phyloP scores from a whole-genome alignment of 1,284 basidiomycete species.

The Boletus hoseneyae region DNA sequence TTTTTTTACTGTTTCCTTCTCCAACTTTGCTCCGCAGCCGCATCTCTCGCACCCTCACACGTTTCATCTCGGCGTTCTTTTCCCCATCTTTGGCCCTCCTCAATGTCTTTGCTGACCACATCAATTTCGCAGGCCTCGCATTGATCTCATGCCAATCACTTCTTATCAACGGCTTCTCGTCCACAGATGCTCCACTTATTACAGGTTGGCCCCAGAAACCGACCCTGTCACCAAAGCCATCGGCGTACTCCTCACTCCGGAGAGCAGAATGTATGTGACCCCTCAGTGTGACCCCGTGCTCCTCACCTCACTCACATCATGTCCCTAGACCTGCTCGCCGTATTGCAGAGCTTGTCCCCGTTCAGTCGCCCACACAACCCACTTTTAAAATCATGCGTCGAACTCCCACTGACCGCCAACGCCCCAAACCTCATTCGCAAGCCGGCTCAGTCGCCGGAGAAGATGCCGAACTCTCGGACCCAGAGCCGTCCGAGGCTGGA shows the following conservation, averaged over 20 bases:
- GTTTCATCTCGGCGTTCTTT: not conserved
- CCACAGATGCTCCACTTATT: conserved; percentile 77
- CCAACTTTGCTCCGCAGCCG: not conserved
- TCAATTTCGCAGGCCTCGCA: conserved; percentile 44
- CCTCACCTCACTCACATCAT: conserved; percentile 11
- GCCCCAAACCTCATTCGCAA: conserved; percentile 55
- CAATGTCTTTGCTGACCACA: conserved; percentile 16
- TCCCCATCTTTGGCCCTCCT: conserved; percentile 7
- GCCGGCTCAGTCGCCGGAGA: conserved; percentile 67
- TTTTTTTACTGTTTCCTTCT: conserved; percentile 18
- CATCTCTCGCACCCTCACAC: conserved; percentile 5
- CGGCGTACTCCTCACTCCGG: conserved; percentile 48
- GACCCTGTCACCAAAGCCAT: conserved; percentile 65
- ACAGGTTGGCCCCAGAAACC: conserved; percentile 63
- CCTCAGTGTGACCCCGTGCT: conserved; percentile 1
- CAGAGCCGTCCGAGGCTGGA: conserved; percentile 74
- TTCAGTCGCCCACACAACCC: conserved; percentile 61
- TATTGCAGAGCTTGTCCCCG: conserved; percentile 75
- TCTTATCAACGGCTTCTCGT: conserved; percentile 80
- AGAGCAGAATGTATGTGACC: conserved; percentile 68
- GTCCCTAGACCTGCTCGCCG: conserved; percentile 57
- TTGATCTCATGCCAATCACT: conserved; percentile 63
- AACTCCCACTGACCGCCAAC: conserved; percentile 46
- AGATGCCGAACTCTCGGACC: conserved; percentile 70
- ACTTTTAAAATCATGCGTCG: conserved; percentile 84